A percentile compares a stretch with the other conserved stretches of the same genome.
These are phyloP conservation scores for Purpureocillium lavendulum DNA, from an alignment of 2,329 filamentous ascomycete species.

Conservation along the genomic window DNA sequence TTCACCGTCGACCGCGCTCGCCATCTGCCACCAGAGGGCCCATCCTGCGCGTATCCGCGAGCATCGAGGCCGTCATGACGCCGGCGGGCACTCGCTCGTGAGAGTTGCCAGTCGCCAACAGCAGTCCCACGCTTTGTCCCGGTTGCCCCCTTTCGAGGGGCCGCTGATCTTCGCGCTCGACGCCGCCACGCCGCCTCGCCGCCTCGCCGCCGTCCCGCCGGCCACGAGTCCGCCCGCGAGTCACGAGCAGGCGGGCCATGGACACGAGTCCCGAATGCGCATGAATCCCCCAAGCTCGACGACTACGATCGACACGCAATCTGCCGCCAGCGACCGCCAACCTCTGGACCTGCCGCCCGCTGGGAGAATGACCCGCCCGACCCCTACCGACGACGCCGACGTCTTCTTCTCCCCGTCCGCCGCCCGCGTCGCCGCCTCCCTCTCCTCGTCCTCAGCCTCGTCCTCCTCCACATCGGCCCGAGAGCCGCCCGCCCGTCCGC, in stretches of 20 bases:
- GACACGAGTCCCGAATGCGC: too few relatives aligned
- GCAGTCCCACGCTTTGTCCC: too few relatives aligned
- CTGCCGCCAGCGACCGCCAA: background rate
- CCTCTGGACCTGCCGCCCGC: background rate
- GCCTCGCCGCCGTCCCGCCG: too few relatives aligned
- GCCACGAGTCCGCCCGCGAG: too few relatives aligned
- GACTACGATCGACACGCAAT: background rate
- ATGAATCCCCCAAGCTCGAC: background rate
- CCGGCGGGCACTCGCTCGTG: background rate
- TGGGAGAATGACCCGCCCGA: conserved; percentile 17
- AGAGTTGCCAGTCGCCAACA: too few relatives aligned
- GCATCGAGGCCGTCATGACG: background rate
- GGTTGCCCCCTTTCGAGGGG: too few relatives aligned
- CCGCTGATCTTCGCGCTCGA: too few relatives aligned
- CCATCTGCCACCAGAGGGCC: too few relatives aligned
- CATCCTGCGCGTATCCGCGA: background rate
- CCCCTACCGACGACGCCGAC: conserved; percentile 12
- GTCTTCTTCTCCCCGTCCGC: background rate
- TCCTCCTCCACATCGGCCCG: conserved; percentile 1
- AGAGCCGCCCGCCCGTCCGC: conserved; percentile 1
- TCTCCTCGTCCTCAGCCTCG: conserved; percentile 3
- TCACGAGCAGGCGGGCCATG: too few relatives aligned
- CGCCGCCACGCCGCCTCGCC: too few relatives aligned
- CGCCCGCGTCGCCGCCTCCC: background rate
- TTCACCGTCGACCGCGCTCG: background rate